Conservation (phyloP, 352 stramenopile genomes). For the Phytopythium cucurbitacearum region DNA sequence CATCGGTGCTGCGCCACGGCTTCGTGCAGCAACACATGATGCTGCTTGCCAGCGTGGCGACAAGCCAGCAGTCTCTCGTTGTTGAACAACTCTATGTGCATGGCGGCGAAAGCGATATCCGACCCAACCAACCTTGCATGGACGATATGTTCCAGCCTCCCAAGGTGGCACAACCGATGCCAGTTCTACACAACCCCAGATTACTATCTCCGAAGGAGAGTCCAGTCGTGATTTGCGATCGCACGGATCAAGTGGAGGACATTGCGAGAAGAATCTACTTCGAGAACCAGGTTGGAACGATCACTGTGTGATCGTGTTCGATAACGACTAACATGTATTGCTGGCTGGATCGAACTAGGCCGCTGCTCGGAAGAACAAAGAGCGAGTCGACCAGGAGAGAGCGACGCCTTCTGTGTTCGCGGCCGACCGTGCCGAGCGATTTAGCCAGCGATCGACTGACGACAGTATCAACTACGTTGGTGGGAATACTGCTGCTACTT, state of each 20-base stretch:
- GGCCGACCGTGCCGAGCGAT: not conserved
- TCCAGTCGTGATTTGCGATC: not conserved
- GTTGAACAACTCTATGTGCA: conserved; percentile 15
- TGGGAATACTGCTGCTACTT: too few relatives aligned
- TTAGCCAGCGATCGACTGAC: too few relatives aligned
- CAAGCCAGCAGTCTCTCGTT: conserved; percentile 22
- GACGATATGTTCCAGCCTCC: too few relatives aligned
- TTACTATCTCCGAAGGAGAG: not conserved
- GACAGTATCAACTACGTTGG: too few relatives aligned
- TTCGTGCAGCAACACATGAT: conserved; percentile 26
- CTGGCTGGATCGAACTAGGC: conserved; percentile 14
- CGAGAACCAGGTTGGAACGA: conserved; percentile 47
- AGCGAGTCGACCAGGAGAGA: conserved; percentile 43
- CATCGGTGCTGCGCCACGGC: conserved; percentile 16
- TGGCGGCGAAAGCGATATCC: not conserved
- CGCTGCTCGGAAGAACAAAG: conserved; percentile 47
- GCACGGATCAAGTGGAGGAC: conserved; percentile 2
- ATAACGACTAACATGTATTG: not conserved
- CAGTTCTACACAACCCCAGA: too few relatives aligned
- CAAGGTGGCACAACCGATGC: too few relatives aligned
- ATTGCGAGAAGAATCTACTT: conserved; percentile 42
- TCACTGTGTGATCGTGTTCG: not conserved
- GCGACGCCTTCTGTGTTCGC: conserved; percentile 20
- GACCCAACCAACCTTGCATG: too few relatives aligned
- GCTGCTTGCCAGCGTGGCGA: conserved; percentile 21